Evolutionary conservation across 352 stramenopile species (phyloP).

Genomic region (Elongisporangium prolatum): DNA sequence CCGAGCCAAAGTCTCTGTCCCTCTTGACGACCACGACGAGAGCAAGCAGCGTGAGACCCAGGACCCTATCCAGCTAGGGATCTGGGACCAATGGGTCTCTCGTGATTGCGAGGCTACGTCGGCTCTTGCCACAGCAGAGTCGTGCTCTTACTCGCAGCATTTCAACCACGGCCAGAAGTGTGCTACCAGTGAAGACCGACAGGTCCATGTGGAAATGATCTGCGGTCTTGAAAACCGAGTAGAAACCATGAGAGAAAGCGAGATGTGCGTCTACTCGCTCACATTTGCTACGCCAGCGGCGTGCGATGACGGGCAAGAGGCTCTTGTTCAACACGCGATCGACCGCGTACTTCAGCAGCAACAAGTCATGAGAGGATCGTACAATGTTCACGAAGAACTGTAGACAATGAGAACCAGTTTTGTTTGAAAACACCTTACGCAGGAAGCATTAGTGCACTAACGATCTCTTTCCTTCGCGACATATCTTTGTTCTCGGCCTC

Average conservation of each 20-base stretch:
- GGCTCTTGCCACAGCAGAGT: conserved; percentile 15
- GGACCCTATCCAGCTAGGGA: conserved; percentile 33
- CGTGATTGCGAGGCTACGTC: conserved; percentile 16
- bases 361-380: neutral
- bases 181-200: conserved; percentile 75
- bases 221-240: conserved; percentile 78
- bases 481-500: neutral
- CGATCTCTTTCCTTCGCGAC: neutral
- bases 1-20: conserved; percentile 23
- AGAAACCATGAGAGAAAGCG: conserved; percentile 82
- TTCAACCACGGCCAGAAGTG: conserved; percentile 86
- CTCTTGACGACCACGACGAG: conserved; percentile 8
- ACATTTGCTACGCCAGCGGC: conserved; percentile 67
- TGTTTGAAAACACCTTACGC: too few relatives aligned
- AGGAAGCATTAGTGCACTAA: neutral
- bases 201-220: conserved; percentile 62
- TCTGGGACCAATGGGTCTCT: conserved; percentile 62
- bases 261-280: conserved; percentile 90
- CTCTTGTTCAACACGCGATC: conserved; percentile 7
- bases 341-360: conserved; percentile 1
- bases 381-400: neutral
- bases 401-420: neutral
- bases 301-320: conserved; percentile 25
- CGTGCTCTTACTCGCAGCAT: conserved; percentile 18
- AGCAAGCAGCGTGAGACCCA: conserved; percentile 20